Base-by-base conservation (phyloP, 2,329 filamentous ascomycete genomes). In the Colletotrichum liriopes region DNA sequence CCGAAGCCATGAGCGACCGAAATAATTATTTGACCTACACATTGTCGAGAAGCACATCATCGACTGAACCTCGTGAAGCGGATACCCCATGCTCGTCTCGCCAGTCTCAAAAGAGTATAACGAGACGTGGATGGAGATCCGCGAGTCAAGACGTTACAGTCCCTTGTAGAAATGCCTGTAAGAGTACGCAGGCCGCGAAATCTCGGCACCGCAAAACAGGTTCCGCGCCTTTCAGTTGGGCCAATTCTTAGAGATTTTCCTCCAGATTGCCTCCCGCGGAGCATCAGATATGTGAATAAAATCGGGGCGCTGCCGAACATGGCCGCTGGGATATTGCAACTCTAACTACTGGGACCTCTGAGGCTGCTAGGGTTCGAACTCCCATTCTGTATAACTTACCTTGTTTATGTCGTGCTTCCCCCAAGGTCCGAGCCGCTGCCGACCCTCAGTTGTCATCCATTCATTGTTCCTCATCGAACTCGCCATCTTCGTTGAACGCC, bases 381-480 rank as follows among this genome's bases (percentile, higher is more conserved):
- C 11, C 26, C 16, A 32, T 66, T 62, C 35, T 32, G 35, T 59
- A 71, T 71, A 67, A 63, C 41, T 64, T 32, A 39, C 32, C n/a
- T 26, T 45, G 49, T 41, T 41, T 43, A 51, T 63, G n/a, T 26
- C 68, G 52, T 62, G 29, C 65, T 49, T 68, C 39, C n/a, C 39
- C 64, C n/a, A 18, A 23, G n/a, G 23, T 37, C 43, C 3, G 5
- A 16, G 14, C 18, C 3, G 41, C 32, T 51, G 32, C 23, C 52
- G 20, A 58, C 29, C 37, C 51, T 20, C 29, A 43, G 16, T 18
- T 26, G 43, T 52, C 43, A 35, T 18, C 3, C 9, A 35, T 41
- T 9, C 43, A 20, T 58, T 23, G 18, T 11, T 32, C 23, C 20
- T n/a, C 2, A 37, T 37, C 47, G 23, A 59, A 59, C 12, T 35